Conservation (phyloP, 2,329 filamentous ascomycete species). For the Colletotrichum spinosum region DNA sequence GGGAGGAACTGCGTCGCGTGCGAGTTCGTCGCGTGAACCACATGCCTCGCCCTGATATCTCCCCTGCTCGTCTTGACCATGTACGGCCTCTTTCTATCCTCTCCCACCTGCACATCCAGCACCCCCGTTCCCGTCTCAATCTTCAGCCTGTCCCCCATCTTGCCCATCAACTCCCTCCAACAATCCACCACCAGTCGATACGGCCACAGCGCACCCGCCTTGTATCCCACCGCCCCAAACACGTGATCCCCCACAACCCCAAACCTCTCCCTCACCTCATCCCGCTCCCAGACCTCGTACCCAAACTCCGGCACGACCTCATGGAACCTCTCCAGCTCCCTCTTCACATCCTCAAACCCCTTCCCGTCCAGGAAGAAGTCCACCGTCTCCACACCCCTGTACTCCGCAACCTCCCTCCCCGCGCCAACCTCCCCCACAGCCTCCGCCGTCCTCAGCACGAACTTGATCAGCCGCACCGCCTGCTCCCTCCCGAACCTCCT, state of each 20-base stretch:
- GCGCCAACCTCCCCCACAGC: conserved; percentile 53
- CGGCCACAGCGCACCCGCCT: conserved; percentile 62
- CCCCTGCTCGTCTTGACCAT: conserved; percentile 59
- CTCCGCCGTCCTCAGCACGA: conserved; percentile 56
- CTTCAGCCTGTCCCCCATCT: conserved; percentile 47
- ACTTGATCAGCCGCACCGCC: conserved; percentile 55
- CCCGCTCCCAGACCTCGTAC: conserved; percentile 48
- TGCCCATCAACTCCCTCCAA: conserved; percentile 54
- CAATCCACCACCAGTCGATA: conserved; percentile 61
- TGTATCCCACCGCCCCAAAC: conserved; percentile 56
- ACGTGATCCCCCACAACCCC: conserved; percentile 47
- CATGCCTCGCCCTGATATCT: conserved; percentile 56
- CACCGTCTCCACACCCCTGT: conserved; percentile 57
- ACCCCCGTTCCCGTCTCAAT: conserved; percentile 53
- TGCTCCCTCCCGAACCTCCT: conserved; percentile 45
- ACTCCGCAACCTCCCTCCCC: conserved; percentile 51
- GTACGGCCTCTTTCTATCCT: conserved; percentile 47
- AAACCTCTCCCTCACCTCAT: conserved; percentile 51
- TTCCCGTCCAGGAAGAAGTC: conserved; percentile 57
- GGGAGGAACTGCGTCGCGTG: conserved; percentile 64
- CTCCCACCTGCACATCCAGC: conserved; percentile 40
- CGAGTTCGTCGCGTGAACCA: conserved; percentile 70
- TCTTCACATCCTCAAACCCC: conserved; percentile 48
- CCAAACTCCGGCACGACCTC: conserved; percentile 54
- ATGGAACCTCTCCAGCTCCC: conserved; percentile 47